Percentiles rank a stretch among this genome's conserved stretches.
Evolutionary conservation across 2,329 filamentous ascomycete genomes (phyloP).

Genomic region (Pseudogymnoascus sp.): DNA sequence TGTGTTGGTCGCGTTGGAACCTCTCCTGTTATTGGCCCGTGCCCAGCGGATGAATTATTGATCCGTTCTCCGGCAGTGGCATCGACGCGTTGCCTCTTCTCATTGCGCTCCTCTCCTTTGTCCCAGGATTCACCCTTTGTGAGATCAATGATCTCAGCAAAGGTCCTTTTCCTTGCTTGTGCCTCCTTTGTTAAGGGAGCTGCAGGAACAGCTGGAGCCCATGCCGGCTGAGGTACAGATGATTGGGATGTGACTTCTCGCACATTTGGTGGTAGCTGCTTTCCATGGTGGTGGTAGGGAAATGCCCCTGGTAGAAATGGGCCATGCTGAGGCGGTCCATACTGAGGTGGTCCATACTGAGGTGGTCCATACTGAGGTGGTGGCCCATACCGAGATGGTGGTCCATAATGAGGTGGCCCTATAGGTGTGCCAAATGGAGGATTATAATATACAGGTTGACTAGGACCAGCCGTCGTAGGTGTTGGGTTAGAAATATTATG

Average conservation of each 20-base stretch:
- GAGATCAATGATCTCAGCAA: conserved; percentile 13
- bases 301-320: not conserved
- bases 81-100: not conserved
- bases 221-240: not conserved
- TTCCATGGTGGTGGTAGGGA: not conserved
- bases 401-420: not conserved
- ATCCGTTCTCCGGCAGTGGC: not conserved
- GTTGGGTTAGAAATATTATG: not conserved
- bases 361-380: no score
- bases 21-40: not conserved
- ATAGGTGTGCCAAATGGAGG: not conserved
- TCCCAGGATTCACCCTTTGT: conserved; percentile 9
- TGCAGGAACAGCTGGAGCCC: not conserved
- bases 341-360: not conserved
- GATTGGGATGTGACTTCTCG: no score
- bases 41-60: not conserved
- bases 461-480: not conserved
- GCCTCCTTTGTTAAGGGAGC: conserved; percentile 9
- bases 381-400: no score
- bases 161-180: conserved; percentile 10
- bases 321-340: not conserved
- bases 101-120: not conserved
- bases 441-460: not conserved
- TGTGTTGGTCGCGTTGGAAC: not conserved
- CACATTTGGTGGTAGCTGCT: not conserved